phyloP scores from a whole-genome alignment of 2,329 filamentous ascomycete genomes.

The Fusarium xylarioides region DNA sequence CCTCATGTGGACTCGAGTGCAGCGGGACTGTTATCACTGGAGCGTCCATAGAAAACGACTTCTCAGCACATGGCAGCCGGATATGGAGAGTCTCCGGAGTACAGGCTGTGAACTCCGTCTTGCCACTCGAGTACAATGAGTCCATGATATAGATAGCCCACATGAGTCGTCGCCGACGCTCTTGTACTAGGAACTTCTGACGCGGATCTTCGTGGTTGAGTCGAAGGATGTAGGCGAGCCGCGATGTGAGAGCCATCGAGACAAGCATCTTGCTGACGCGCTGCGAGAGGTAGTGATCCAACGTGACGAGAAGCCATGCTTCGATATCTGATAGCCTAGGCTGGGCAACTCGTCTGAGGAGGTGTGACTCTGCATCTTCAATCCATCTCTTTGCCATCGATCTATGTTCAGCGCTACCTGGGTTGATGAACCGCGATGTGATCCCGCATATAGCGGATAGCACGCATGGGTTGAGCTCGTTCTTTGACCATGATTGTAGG shows the following conservation, averaged over 20 bases:
- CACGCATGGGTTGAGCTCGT: conserved; percentile 3
- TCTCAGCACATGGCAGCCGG: conserved; percentile 1
- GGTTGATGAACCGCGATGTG: conserved; percentile 1
- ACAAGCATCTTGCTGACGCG: conserved; percentile 38
- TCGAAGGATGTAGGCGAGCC: conserved; percentile 34
- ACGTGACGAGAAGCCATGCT: conserved; percentile 30
- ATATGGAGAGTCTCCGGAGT: conserved; percentile 3
- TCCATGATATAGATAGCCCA: conserved; percentile 34
- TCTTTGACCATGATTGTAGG: conserved; percentile 19
- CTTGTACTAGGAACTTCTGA: conserved; percentile 22
- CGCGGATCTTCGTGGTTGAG: conserved; percentile 34
- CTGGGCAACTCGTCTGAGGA: conserved; percentile 14
- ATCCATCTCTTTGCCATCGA: conserved; percentile 16
- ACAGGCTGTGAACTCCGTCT: conserved; percentile 19
- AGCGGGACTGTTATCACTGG: not conserved
- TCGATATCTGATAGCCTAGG: conserved; percentile 34
- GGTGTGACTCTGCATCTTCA: conserved; percentile 20
- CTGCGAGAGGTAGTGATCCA: conserved; percentile 33
- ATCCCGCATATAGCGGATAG: conserved; percentile 12
- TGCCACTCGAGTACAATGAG: conserved; percentile 20
- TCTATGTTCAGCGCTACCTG: not conserved
- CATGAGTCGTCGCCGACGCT: conserved; percentile 32
- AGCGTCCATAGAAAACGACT: conserved; percentile 10
- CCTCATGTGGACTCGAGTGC: not conserved
- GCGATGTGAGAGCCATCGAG: conserved; percentile 13